Percentiles rank a stretch among this genome's conserved stretches.
phyloP scores from a whole-genome alignment of 208 protist species.

The Sergeia podlipaevii region DNA sequence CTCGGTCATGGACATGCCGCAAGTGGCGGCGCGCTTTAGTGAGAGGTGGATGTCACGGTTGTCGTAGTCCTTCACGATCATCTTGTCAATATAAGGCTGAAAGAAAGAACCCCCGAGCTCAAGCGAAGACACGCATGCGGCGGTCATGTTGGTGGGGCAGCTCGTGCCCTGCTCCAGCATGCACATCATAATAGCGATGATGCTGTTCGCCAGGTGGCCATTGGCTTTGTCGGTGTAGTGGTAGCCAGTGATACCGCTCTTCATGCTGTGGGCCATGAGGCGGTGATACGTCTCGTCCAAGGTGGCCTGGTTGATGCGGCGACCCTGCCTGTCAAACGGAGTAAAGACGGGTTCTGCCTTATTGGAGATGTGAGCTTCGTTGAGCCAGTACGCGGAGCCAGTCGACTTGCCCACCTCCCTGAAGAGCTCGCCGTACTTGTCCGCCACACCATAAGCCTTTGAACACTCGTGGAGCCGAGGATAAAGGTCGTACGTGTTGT shows the following conservation, averaged over 20 bases:
- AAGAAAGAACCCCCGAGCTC: background rate
- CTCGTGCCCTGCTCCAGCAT: slow-evolving; percentile 20
- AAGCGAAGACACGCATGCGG: slow-evolving; percentile 19
- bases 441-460: background rate
- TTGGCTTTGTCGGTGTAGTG: slow-evolving; percentile 1
- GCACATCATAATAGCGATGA: slow-evolving; percentile 7
- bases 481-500: slow-evolving; percentile 6
- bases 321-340: slow-evolving; percentile 24
- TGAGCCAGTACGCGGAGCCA: slow-evolving; percentile 3
- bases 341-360: slow-evolving; percentile 16
- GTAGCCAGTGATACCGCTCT: slow-evolving; percentile 3
- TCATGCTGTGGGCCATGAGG: slow-evolving; percentile 20
- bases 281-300: slow-evolving; percentile 26
- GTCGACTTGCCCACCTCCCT: background rate
- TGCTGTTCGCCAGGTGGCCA: slow-evolving; percentile 16
- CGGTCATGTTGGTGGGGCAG: slow-evolving; percentile 44
- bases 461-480: slow-evolving; percentile 5
- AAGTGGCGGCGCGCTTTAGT: slow-evolving; percentile 20
- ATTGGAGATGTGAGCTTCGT: slow-evolving; percentile 14
- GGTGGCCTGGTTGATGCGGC: slow-evolving; percentile 20
- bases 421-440: background rate
- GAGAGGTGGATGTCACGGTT: slow-evolving; percentile 12
- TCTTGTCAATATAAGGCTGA: slow-evolving; percentile 4
- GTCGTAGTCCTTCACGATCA: slow-evolving; percentile 20
- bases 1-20: slow-evolving; percentile 47